Conservation (phyloP, 768 basidiomycete species). For the Paxillus involutus region DNA sequence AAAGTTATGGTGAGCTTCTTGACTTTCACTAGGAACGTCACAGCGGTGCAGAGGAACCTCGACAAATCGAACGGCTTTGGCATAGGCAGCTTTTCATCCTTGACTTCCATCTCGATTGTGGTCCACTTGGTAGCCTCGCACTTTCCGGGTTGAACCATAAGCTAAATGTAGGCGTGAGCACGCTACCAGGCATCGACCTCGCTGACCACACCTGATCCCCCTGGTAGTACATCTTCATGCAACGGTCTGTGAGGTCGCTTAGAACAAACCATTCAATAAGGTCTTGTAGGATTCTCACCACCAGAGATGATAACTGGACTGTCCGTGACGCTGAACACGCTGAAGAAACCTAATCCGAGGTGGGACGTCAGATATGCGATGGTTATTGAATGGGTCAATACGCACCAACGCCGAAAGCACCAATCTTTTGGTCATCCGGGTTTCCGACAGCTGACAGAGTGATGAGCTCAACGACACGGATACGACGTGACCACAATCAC, state of each 20-base stretch:
- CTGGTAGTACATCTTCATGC: slow-evolving; percentile 4
- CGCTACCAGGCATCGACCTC: background rate
- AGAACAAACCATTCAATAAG: background rate
- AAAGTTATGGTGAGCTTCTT: slow-evolving; percentile 5
- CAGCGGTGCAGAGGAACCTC: slow-evolving; percentile 44
- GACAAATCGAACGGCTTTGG: slow-evolving; percentile 46
- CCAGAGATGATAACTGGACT: slow-evolving; percentile 25
- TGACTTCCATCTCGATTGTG: slow-evolving; percentile 46
- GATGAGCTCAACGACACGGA: background rate
- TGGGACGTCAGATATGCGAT: background rate
- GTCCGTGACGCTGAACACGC: slow-evolving; percentile 30
- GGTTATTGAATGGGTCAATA: background rate
- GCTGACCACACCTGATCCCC: slow-evolving; percentile 8
- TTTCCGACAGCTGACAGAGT: slow-evolving; percentile 43
- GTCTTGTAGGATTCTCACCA: background rate
- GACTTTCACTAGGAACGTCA: slow-evolving; percentile 50
- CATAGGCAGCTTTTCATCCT: slow-evolving; percentile 39
- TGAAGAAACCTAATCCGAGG: slow-evolving; percentile 20
- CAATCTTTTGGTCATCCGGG: slow-evolving; percentile 53
- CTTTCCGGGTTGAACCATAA: background rate
- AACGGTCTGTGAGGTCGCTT: background rate
- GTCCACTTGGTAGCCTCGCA: slow-evolving; percentile 33
- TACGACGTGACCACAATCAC: background rate
- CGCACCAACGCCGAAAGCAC: slow-evolving; percentile 40
- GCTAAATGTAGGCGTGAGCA: background rate